phyloP scores from a whole-genome alignment of 2,329 filamentous ascomycete genomes.

The Cladophialophora bantiana region DNA sequence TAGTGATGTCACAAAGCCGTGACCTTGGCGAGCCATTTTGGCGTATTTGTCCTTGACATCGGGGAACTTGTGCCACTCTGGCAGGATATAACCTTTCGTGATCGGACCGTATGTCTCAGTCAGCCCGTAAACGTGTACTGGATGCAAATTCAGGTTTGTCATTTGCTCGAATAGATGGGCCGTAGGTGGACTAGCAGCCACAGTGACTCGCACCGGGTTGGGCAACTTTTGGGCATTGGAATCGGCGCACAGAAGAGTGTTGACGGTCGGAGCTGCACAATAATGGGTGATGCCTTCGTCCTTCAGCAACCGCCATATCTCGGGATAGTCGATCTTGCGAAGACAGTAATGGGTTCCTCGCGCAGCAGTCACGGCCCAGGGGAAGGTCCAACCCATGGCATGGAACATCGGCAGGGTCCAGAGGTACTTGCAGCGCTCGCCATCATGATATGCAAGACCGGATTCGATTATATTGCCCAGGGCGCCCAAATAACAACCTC shows the following conservation, averaged over 20 bases:
- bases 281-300: conserved; percentile 91
- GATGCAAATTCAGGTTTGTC: conserved; percentile 82
- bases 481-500: conserved; percentile 83
- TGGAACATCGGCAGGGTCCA: conserved; percentile 94
- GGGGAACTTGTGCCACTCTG: conserved; percentile 79
- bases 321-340: conserved; percentile 90
- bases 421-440: conserved; percentile 75
- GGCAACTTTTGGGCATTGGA: conserved; percentile 75
- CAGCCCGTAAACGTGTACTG: conserved; percentile 90
- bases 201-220: conserved; percentile 80
- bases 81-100: conserved; percentile 89
- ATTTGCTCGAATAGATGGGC: conserved; percentile 93
- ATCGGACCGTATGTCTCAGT: conserved; percentile 94
- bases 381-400: conserved; percentile 79
- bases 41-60: conserved; percentile 75
- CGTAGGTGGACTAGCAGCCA: conserved; percentile 89
- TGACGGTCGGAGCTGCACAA: conserved; percentile 94
- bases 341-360: conserved; percentile 95
- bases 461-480: conserved; percentile 88
- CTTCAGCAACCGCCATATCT: conserved; percentile 89
- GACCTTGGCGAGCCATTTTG: conserved; percentile 91
- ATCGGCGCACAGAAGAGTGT: conserved; percentile 85
- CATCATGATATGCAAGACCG: conserved; percentile 74
- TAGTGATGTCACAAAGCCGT: conserved; percentile 84
- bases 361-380: conserved; percentile 91